phyloP scores from a whole-genome alignment of 169 alveolate genomes.

The Gregarina niphandrodes region DNA sequence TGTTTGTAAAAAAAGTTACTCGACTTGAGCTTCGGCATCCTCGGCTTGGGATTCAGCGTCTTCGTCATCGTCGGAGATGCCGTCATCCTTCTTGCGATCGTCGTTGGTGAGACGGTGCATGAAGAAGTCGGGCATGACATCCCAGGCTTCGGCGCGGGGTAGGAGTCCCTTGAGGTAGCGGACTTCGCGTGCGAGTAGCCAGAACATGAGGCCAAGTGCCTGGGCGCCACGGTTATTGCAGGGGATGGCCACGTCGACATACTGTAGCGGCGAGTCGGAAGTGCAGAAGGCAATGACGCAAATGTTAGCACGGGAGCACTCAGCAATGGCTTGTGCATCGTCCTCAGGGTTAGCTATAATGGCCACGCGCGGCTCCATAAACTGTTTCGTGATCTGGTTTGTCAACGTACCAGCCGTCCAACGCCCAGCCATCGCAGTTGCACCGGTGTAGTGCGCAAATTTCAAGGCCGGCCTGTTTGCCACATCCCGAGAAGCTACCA shows the following conservation, averaged over 20 bases:
- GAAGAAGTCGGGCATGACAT: constrained; percentile 35
- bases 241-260: constrained; percentile 95
- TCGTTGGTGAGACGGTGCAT: no score
- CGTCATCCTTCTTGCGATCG: no score
- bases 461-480: constrained; percentile 82
- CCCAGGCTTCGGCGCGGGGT: constrained; percentile 29
- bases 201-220: constrained; percentile 88
- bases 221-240: constrained; percentile 89
- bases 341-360: constrained; percentile 95
- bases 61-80: no score
- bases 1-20: no score
- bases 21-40: no score
- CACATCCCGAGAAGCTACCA: constrained; percentile 70
- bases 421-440: constrained; percentile 83
- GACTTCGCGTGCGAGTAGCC: constrained; percentile 93
- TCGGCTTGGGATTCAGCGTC: no score
- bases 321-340: constrained; percentile 83
- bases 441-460: constrained; percentile 85
- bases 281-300: constrained; percentile 95
- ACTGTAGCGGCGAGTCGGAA: constrained; percentile 85
- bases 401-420: constrained; percentile 99
- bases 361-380: constrained; percentile 83
- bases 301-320: constrained; percentile 81
- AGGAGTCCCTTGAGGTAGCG: constrained; percentile 70
- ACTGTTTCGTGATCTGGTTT: constrained; percentile 85